Conservation (phyloP, 352 stramenopile species). For the Phytopythium cucurbitacearum region DNA sequence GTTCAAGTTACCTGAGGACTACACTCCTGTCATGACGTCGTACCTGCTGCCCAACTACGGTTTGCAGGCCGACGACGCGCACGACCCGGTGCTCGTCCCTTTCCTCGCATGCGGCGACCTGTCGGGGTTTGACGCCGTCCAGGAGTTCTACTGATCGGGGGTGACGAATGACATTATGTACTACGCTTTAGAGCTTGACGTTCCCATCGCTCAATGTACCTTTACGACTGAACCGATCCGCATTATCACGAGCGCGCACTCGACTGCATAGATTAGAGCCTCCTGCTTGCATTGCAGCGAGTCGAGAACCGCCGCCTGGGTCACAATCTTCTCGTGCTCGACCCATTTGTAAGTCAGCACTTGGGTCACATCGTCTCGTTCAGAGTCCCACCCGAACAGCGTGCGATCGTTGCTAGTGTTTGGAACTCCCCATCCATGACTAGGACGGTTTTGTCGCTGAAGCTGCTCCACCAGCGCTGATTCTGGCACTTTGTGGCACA, state of each 20-base stretch:
- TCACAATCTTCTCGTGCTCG: constrained; percentile 16
- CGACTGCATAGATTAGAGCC: constrained; percentile 33
- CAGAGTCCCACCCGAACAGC: constrained; percentile 43
- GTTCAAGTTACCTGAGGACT: constrained; percentile 82
- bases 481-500: constrained; percentile 12
- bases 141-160: constrained; percentile 44
- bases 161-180: neutral
- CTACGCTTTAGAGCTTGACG: too few relatives aligned
- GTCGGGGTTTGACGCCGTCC: constrained; percentile 83
- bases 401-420: constrained; percentile 15
- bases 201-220: constrained; percentile 12
- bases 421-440: too few relatives aligned
- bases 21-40: constrained; percentile 85
- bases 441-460: neutral
- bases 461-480: constrained; percentile 20
- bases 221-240: constrained; percentile 35
- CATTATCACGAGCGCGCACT: constrained; percentile 33
- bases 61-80: constrained; percentile 31
- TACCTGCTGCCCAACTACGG: constrained; percentile 68
- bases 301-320: constrained; percentile 36
- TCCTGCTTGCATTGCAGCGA: constrained; percentile 36
- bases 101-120: constrained; percentile 93
- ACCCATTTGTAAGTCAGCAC: constrained; percentile 15
- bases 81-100: constrained; percentile 75
- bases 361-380: constrained; percentile 5